Conservation (phyloP, 2,329 filamentous ascomycete species). For the Hypoxylon sp. region DNA sequence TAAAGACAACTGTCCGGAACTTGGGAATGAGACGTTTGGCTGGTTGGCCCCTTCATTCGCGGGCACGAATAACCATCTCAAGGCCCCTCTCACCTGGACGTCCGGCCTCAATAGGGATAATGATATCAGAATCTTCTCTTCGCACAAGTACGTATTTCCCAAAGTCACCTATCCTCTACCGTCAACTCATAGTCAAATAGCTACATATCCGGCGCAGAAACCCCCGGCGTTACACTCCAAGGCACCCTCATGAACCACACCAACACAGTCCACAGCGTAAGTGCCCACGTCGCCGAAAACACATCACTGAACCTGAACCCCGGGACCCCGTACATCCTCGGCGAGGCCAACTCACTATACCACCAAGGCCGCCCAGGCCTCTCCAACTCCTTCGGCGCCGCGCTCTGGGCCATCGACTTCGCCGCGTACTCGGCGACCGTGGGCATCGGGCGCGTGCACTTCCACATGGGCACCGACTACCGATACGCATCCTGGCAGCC, state of each 20-base stretch:
- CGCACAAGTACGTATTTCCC: constrained; percentile 67
- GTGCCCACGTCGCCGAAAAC: constrained; percentile 65
- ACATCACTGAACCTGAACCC: constrained; percentile 60
- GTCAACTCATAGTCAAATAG: constrained; percentile 54
- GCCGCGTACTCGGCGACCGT: constrained; percentile 70
- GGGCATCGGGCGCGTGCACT: constrained; percentile 71
- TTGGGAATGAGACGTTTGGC: constrained; percentile 59
- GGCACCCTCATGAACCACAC: constrained; percentile 76
- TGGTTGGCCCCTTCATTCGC: constrained; percentile 73
- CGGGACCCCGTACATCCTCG: constrained; percentile 68
- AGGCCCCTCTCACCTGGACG: constrained; percentile 66
- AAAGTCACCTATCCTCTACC: background rate
- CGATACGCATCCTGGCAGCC: constrained; percentile 75
- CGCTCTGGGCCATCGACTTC: constrained; percentile 76
- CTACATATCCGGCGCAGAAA: constrained; percentile 73
- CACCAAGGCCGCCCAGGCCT: constrained; percentile 73
- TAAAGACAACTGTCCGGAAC: constrained; percentile 65
- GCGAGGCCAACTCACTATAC: constrained; percentile 75
- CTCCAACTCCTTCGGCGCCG: constrained; percentile 76
- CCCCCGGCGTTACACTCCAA: constrained; percentile 74
- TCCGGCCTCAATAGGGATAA: constrained; percentile 66
- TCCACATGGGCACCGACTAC: constrained; percentile 76
- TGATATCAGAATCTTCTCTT: constrained; percentile 68
- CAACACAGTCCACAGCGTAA: constrained; percentile 64
- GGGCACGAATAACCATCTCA: constrained; percentile 66